Conservation (phyloP, 495 filamentous ascomycete genomes). For the Neurospora tetrasperma region DNA sequence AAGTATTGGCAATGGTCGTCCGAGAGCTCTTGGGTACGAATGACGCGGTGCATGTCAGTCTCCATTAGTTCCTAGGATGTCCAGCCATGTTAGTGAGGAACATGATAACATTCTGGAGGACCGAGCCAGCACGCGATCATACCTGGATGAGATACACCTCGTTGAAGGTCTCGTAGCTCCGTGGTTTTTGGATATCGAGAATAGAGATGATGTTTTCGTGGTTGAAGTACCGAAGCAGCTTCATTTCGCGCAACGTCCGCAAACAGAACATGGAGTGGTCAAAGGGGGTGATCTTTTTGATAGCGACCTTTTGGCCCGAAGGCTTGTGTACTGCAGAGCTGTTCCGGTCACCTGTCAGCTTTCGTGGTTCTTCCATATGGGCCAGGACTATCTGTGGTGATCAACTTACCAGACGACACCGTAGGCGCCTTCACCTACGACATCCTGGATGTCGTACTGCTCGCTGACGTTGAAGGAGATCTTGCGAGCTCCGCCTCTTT, state of each 20-base stretch:
- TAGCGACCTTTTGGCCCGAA: conserved; percentile 96
- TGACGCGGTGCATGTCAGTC: conserved; percentile 99
- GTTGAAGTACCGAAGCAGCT: conserved; percentile 97
- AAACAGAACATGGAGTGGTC: conserved; percentile 99
- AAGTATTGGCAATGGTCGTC: conserved; percentile 99
- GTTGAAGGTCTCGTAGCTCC: conserved; percentile 90
- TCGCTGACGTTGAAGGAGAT: conserved; percentile 99
- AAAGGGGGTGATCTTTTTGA: conserved; percentile 99
- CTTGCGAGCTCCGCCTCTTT: conserved; percentile 62
- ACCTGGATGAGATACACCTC: conserved; percentile 99
- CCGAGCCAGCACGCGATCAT: conserved; percentile 15
- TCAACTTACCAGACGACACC: conserved; percentile 88
- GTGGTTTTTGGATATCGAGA: conserved; percentile 95
- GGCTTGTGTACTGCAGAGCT: conserved; percentile 98
- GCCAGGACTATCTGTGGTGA: not conserved
- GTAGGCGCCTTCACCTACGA: conserved; percentile 97
- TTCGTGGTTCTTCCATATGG: not conserved
- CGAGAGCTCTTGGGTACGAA: conserved; percentile 95
- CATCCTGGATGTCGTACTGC: conserved; percentile 99
- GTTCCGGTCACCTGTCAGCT: conserved; percentile 2
- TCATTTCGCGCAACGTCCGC: conserved; percentile 97
- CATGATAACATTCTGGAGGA: not conserved
- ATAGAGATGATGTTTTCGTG: conserved; percentile 99
- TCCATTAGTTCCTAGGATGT: conserved; percentile 85
- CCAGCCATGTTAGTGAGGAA: not conserved